phyloP scores from a whole-genome alignment of 2,329 filamentous ascomycete genomes.

The Ceratocystis variospora region DNA sequence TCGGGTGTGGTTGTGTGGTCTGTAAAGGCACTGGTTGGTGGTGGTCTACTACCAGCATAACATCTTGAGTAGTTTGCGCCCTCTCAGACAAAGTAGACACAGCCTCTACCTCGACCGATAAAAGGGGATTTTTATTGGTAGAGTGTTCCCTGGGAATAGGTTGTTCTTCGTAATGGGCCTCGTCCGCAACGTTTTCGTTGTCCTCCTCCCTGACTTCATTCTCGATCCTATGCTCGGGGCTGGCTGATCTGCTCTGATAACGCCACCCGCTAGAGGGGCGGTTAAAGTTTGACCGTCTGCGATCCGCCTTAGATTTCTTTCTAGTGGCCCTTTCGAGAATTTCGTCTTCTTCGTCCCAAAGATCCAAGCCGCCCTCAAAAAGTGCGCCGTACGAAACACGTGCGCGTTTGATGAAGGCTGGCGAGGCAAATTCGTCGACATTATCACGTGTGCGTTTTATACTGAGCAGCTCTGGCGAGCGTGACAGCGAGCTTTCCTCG shows the following conservation, averaged over 20 bases:
- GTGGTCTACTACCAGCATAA: neutral
- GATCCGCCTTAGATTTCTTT: constrained; percentile 40
- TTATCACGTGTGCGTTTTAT: constrained; percentile 24
- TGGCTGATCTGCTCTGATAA: constrained; percentile 57
- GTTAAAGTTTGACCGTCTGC: constrained; percentile 27
- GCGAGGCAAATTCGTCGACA: constrained; percentile 53
- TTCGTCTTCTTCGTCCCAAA: constrained; percentile 49
- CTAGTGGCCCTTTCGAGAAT: constrained; percentile 32
- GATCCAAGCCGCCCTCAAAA: constrained; percentile 50
- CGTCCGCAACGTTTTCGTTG: neutral
- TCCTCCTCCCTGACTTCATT: constrained; percentile 18
- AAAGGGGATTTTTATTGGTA: neutral
- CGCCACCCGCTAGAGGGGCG: constrained; percentile 58
- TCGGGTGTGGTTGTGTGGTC: neutral
- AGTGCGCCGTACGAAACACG: constrained; percentile 55
- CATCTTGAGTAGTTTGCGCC: neutral
- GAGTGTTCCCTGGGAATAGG: neutral
- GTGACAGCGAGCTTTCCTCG: constrained; percentile 3
- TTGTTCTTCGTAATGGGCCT: neutral
- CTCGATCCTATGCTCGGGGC: constrained; percentile 39
- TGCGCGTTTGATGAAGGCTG: constrained; percentile 62
- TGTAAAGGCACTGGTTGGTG: neutral
- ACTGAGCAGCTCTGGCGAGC: neutral
- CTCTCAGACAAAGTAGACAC: neutral
- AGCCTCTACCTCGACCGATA: neutral